phyloP scores from a whole-genome alignment of 169 alveolate genomes.

The Ichthyophthirius multifiliis region DNA sequence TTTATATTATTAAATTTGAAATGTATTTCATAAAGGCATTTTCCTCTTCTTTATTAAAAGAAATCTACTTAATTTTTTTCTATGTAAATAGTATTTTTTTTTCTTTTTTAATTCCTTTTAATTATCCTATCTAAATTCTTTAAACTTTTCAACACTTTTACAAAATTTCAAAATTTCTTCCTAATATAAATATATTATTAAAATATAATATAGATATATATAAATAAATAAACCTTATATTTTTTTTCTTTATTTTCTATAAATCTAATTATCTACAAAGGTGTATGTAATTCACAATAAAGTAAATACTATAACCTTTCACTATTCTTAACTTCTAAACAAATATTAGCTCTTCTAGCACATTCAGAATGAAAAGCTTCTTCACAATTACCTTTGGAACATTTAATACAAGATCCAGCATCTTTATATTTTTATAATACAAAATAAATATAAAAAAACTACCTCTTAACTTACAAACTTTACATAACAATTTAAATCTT shows the following conservation, averaged over 20 bases:
- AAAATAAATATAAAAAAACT: not conserved
- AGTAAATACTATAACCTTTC: slow-evolving; percentile 22
- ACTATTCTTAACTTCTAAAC: not conserved
- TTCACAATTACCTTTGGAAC: slow-evolving; percentile 40
- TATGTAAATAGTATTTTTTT: not conserved
- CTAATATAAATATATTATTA: not conserved
- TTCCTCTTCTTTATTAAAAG: not conserved
- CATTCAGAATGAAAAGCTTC: slow-evolving; percentile 55
- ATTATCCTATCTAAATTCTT: not conserved
- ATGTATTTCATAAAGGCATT: too few species aligned
- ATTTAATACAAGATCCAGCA: slow-evolving; percentile 52
- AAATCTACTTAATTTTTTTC: not conserved
- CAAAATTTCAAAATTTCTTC: not conserved
- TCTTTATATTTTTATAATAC: not conserved
- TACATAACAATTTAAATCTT: slow-evolving; percentile 41
- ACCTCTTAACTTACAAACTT: slow-evolving; percentile 25
- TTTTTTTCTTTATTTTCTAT: slow-evolving; percentile 30
- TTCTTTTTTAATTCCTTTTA: not conserved
- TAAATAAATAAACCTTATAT: slow-evolving; percentile 24
- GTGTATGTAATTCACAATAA: slow-evolving; percentile 33
- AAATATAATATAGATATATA: not conserved
- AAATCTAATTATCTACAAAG: slow-evolving; percentile 25
- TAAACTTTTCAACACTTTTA: not conserved
- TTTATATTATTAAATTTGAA: too few species aligned
- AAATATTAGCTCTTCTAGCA: slow-evolving; percentile 36